A percentile compares a stretch with the other conserved stretches of the same genome.
Conservation (phyloP, 2,329 filamentous ascomycete species). For the Dothistroma pini region DNA sequence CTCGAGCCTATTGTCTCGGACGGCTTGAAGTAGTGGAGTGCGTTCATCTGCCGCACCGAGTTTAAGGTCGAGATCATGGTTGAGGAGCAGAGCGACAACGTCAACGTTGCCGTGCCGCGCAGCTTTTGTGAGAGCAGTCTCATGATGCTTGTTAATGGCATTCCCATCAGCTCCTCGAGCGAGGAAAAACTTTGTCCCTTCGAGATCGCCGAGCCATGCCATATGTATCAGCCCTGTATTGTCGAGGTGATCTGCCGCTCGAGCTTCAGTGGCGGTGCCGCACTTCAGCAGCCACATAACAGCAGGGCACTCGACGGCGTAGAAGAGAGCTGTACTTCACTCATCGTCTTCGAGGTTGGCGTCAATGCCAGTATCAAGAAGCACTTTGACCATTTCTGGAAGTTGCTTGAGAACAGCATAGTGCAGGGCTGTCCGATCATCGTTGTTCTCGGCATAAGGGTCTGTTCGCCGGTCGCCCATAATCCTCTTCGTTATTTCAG, state of each 20-base stretch:
- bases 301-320: slow-evolving; percentile 4
- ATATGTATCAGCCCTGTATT: slow-evolving; percentile 5
- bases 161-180: slow-evolving; percentile 1
- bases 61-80: not conserved
- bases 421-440: not conserved
- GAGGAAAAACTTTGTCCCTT: slow-evolving; percentile 1
- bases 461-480: not conserved
- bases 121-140: slow-evolving; percentile 7
- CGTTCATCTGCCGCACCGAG: not conserved
- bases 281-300: slow-evolving; percentile 4
- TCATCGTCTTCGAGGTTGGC: not conserved
- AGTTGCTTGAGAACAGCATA: not conserved
- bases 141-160: slow-evolving; percentile 1
- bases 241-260: not conserved
- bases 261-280: not conserved
- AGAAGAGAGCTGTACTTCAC: not conserved
- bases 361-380: not conserved
- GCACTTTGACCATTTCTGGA: not conserved
- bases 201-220: slow-evolving; percentile 8
- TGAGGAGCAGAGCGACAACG: slow-evolving; percentile 3
- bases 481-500: not conserved
- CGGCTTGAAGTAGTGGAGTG: not conserved
- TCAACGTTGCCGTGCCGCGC: slow-evolving; percentile 5
- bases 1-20: not conserved
- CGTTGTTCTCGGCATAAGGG: not conserved